Base-by-base conservation (phyloP, 805 yeast genomes). In the Kluyveromyces lactis region DNA sequence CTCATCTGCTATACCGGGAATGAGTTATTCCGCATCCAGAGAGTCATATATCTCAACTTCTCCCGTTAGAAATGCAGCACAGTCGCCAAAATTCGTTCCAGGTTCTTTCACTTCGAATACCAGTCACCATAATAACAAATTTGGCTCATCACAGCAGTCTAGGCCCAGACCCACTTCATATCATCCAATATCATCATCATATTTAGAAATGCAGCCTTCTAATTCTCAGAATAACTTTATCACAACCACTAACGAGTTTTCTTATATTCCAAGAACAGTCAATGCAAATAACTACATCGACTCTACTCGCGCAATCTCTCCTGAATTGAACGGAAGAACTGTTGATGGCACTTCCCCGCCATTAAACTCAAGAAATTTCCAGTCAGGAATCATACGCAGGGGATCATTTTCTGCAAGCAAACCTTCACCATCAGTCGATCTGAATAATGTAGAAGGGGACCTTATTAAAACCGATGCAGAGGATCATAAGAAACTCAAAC, bases 91-190 rank as follows among this genome's bases (percentile, higher is more conserved):
- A 16, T 34, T 24, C 16, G 30, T 24, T 9, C n/a, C 29, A 4
- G 19, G 21, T 26, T 9, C 37, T n/a, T 34, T 34, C 13, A n/a
- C 29, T 24, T 19, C 51, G 1, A 39, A 47, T 36, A 46, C 42
- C 23, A 46, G 43, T 33, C 48, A 46, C 18, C 43, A 47, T n/a
- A 36, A 33, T 26, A 43, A 47, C 10, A 34, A 26, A 16, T 34
- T 26, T 8, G 18, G 29, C 7, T 26, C 29, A 13, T 13, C 30
- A 15, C 37, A 34, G 24, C 37, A 34, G 8, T 15, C 16, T 16
- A 18, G 37, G 11, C 89, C 86, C 42, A 73, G 95, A 56, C 94
- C 95, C 31, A 83, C 90, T 0, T 82, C 92, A 8, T 84, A 81
- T 53, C 89, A 84, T 54, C 94, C 95, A 3, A 35, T 40, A 12